Evolutionary conservation across 139 green algal genomes (phyloP).

Genomic region (Limnomonas spitsbergensis): DNA sequence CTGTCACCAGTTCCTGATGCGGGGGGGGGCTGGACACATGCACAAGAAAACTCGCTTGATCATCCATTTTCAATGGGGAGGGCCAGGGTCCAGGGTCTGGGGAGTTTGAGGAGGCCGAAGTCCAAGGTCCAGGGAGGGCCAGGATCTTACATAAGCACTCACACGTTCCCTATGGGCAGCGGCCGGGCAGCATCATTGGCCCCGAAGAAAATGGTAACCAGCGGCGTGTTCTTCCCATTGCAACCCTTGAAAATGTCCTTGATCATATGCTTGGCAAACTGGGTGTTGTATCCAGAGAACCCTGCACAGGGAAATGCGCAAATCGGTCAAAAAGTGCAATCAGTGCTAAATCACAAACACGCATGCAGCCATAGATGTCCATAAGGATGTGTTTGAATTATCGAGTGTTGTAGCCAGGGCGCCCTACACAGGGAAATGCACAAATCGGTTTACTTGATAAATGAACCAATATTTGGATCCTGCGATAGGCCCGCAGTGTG

Average conservation of each 20-base stretch:
- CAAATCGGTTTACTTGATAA: background rate
- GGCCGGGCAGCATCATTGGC: constrained; percentile 83
- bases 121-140: no score
- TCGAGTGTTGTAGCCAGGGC: background rate
- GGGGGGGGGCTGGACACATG: no score
- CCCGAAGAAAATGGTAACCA: constrained; percentile 85
- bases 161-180: constrained; percentile 49
- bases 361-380: background rate
- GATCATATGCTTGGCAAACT: constrained; percentile 67
- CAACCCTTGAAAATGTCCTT: constrained; percentile 34
- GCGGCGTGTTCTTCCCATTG: constrained; percentile 17
- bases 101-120: no score
- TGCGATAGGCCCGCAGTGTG: no score
- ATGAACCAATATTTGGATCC: no score
- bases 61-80: no score
- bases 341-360: background rate
- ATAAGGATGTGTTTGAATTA: background rate
- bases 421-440: background rate
- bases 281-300: constrained; percentile 86
- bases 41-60: no score
- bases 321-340: background rate
- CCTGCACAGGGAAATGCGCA: background rate
- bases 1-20: no score
- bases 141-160: no score
- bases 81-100: no score